phyloP scores from a whole-genome alignment of 371 early-diverging fungal species.

The Basidiobolus meristosporus region DNA sequence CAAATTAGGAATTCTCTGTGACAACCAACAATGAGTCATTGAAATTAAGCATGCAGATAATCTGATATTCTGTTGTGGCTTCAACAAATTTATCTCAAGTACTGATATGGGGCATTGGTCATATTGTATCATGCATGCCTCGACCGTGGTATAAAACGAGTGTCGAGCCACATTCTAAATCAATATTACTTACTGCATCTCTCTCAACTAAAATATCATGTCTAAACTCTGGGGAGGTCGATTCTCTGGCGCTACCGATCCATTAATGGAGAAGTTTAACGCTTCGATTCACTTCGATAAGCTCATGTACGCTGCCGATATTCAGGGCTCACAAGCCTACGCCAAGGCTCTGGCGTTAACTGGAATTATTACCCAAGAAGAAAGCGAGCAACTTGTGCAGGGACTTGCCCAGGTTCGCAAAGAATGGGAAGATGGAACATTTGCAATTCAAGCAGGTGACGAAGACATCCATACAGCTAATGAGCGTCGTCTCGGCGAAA shows the following conservation, averaged over 20 bases:
- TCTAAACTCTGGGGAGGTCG: conserved; percentile 72
- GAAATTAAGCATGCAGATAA: no score
- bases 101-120: no score
- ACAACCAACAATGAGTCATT: no score
- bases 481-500: conserved; percentile 84
- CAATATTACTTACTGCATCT: no score
- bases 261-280: conserved; percentile 91
- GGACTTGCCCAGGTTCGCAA: conserved; percentile 56
- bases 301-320: conserved; percentile 78
- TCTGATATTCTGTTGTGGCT: no score
- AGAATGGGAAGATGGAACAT: conserved; percentile 70
- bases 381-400: conserved; percentile 40
- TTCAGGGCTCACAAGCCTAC: conserved; percentile 78
- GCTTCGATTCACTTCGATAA: conserved; percentile 85
- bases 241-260: conserved; percentile 78
- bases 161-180: no score
- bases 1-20: no score
- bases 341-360: conserved; percentile 59
- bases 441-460: conserved; percentile 59
- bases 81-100: no score
- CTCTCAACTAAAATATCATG: no score
- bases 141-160: no score
- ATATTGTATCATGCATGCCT: no score
- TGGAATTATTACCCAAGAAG: conserved; percentile 55
- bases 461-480: conserved; percentile 98